Conservation (phyloP, 2,329 filamentous ascomycete genomes). For the Grosmannia clavigera region DNA sequence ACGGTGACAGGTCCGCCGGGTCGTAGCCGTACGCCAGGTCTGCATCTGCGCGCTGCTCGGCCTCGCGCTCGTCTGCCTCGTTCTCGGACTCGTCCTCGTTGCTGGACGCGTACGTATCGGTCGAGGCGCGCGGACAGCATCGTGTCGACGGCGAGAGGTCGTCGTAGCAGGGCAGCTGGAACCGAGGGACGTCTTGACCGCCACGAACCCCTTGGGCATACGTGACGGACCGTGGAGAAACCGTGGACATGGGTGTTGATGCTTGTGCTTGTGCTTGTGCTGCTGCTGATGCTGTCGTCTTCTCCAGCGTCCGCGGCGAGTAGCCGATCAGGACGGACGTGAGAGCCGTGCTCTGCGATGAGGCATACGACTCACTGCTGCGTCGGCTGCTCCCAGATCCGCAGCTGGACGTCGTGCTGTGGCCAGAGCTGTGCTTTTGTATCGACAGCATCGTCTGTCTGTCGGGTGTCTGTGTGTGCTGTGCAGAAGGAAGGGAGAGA, state of each 20-base stretch:
- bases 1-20: neutral
- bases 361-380: conserved; percentile 31
- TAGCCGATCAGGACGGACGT: conserved; percentile 27
- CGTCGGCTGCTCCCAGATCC: conserved; percentile 22
- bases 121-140: conserved; percentile 44
- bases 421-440: conserved; percentile 20
- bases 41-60: conserved; percentile 19
- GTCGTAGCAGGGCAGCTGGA: conserved; percentile 11
- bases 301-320: conserved; percentile 25
- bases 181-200: neutral
- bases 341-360: conserved; percentile 31
- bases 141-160: conserved; percentile 29
- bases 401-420: conserved; percentile 11
- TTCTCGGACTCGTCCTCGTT: conserved; percentile 34
- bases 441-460: conserved; percentile 18
- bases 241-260: neutral
- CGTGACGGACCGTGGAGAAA: neutral
- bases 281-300: neutral
- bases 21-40: conserved; percentile 17
- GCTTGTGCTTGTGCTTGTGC: neutral
- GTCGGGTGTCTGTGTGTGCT: neutral
- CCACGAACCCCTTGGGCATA: neutral
- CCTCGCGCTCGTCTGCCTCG: neutral
- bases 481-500: neutral
- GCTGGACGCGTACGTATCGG: conserved; percentile 72